These are phyloP conservation scores for Zymoseptoria tritici DNA, from an alignment of 2,329 filamentous ascomycete genomes.

Conservation along the genomic window DNA sequence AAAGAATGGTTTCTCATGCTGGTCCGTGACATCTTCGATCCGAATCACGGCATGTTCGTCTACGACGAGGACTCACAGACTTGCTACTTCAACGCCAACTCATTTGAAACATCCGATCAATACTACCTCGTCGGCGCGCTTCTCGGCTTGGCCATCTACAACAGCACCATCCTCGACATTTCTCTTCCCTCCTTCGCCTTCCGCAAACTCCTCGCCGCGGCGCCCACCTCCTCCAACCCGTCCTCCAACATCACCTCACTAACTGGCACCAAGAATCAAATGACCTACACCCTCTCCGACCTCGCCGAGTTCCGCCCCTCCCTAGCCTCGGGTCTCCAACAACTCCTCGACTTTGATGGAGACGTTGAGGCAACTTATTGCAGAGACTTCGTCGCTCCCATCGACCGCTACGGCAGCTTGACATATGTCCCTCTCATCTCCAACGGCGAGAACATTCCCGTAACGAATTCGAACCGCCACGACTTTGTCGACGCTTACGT, in stretches of 20 bases:
- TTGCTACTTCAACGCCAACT: constrained; percentile 89
- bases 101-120: constrained; percentile 84
- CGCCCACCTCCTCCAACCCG: constrained; percentile 54
- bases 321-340: constrained; percentile 65
- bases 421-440: constrained; percentile 63
- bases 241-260: constrained; percentile 40
- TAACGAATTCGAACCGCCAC: constrained; percentile 75
- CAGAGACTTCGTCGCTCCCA: constrained; percentile 70
- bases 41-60: constrained; percentile 81
- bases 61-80: constrained; percentile 87
- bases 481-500: constrained; percentile 86
- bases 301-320: constrained; percentile 72
- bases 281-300: constrained; percentile 73
- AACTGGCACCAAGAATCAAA: constrained; percentile 34
- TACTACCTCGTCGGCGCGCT: constrained; percentile 86
- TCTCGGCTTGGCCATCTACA: constrained; percentile 85
- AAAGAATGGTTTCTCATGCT: constrained; percentile 94
- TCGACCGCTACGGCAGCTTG: constrained; percentile 67
- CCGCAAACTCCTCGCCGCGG: constrained; percentile 73
- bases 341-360: constrained; percentile 74
- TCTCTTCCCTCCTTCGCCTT: constrained; percentile 84
- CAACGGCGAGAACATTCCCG: constrained; percentile 63
- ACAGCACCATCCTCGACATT: constrained; percentile 85
- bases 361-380: constrained; percentile 75
- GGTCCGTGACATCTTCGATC: constrained; percentile 83